A percentile compares a stretch with the other conserved stretches of the same genome.
Evolutionary conservation across 2,329 filamentous ascomycete species (phyloP).

Genomic region (Emergomyces orientalis): DNA sequence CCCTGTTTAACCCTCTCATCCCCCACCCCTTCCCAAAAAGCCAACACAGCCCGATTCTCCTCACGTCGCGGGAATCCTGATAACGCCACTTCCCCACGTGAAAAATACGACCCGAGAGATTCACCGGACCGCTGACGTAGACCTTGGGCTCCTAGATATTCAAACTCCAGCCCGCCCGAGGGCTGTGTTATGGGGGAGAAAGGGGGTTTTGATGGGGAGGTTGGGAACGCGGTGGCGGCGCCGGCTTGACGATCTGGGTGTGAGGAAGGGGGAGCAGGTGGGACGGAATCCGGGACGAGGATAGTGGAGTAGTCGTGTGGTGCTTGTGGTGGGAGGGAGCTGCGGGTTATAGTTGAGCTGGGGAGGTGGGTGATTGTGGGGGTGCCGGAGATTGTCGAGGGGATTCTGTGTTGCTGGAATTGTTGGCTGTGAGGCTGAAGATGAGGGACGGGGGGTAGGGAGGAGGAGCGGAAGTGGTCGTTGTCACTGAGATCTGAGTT

Average conservation of each 20-base stretch:
- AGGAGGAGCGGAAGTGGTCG: background rate
- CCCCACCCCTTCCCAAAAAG: slow-evolving; percentile 27
- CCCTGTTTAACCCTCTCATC: slow-evolving; percentile 14
- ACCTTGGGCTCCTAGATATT: background rate
- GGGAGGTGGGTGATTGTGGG: slow-evolving; percentile 6
- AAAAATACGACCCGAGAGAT: slow-evolving; percentile 22
- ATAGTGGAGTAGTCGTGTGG: slow-evolving; percentile 1
- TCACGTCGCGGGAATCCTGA: slow-evolving; percentile 13
- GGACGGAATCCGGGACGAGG: slow-evolving; percentile 11
- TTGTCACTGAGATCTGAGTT: background rate
- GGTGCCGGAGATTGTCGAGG: slow-evolving; percentile 11
- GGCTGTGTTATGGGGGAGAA: background rate
- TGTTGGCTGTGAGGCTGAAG: background rate
- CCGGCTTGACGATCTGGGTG: background rate
- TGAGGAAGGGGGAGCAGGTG: background rate
- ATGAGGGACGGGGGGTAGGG: background rate
- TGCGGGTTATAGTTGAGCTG: background rate
- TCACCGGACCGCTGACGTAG: slow-evolving; percentile 20
- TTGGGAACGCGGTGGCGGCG: background rate
- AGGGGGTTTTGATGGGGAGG: background rate
- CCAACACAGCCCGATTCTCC: slow-evolving; percentile 20
- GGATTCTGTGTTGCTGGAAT: background rate
- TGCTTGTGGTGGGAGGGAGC: background rate
- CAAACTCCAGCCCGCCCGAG: background rate
- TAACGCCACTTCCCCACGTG: slow-evolving; percentile 18